Evolutionary conservation across 2,329 filamentous ascomycete species (phyloP).

Genomic region (Alternaria consortialis): DNA sequence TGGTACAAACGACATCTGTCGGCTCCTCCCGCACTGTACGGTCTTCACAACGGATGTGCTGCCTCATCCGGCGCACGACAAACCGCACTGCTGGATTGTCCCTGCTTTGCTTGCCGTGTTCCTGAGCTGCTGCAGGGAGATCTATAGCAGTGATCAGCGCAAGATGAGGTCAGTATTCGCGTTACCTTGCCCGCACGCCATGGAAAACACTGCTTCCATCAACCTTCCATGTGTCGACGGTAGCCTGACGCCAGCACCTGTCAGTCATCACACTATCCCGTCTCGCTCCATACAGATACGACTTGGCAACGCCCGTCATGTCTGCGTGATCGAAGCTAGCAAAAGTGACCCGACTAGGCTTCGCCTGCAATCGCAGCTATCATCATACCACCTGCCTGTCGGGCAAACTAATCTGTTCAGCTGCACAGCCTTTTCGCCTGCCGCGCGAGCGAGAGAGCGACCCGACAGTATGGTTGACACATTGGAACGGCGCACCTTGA

Average conservation of each 20-base stretch:
- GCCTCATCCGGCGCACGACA: slow-evolving; percentile 2
- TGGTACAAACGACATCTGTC: slow-evolving; percentile 1
- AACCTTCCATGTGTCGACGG: slow-evolving; percentile 8
- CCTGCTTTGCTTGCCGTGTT: slow-evolving; percentile 11
- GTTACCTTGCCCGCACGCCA: slow-evolving; percentile 1
- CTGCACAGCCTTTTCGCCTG: slow-evolving; percentile 25
- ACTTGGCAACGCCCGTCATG: slow-evolving; percentile 17
- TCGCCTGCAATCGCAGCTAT: not conserved
- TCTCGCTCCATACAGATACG: not conserved
- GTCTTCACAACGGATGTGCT: slow-evolving; percentile 6
- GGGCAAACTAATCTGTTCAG: slow-evolving; percentile 7
- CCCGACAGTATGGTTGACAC: slow-evolving; percentile 23
- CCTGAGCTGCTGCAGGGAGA: slow-evolving; percentile 16
- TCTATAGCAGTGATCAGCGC: slow-evolving; percentile 17
- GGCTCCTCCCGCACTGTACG: slow-evolving; percentile 14
- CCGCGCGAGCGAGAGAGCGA: slow-evolving; percentile 20
- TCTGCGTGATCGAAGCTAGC: slow-evolving; percentile 7
- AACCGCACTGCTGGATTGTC: slow-evolving; percentile 2
- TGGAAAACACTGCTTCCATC: slow-evolving; percentile 4
- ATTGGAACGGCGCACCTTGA: not conserved
- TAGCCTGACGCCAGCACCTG: slow-evolving; percentile 12
- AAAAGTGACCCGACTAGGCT: not conserved
- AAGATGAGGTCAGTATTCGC: slow-evolving; percentile 4
- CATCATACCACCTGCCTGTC: not conserved
- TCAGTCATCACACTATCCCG: slow-evolving; percentile 9